Conservation (phyloP, 2,329 filamentous ascomycete genomes). For the Blumeria hordei region DNA sequence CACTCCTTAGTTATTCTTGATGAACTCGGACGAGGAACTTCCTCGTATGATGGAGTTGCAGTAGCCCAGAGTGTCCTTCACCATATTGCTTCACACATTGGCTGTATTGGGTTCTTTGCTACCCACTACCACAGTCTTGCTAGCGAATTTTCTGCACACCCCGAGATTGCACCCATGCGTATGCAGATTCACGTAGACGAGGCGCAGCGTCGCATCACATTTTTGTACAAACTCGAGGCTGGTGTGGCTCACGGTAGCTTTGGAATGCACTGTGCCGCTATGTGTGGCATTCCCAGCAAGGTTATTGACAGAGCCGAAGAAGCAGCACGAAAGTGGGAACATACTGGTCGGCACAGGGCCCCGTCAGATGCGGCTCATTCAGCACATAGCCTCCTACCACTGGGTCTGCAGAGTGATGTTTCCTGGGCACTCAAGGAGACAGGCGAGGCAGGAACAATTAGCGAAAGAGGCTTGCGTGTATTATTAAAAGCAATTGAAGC, state of each 20-base stretch:
- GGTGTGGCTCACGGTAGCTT: conserved; percentile 93
- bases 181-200: conserved; percentile 95
- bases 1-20: conserved; percentile 91
- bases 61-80: conserved; percentile 95
- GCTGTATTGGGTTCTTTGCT: conserved; percentile 87
- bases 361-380: conserved; percentile 60
- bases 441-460: conserved; percentile 19
- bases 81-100: conserved; percentile 78
- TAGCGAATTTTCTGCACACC: conserved; percentile 70
- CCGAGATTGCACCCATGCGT: conserved; percentile 61
- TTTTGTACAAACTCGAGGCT: conserved; percentile 80
- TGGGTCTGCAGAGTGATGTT: conserved; percentile 75
- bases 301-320: conserved; percentile 73
- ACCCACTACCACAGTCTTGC: conserved; percentile 93
- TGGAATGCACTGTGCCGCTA: conserved; percentile 95
- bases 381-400: conserved; percentile 48
- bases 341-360: conserved; percentile 75
- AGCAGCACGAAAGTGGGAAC: conserved; percentile 82
- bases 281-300: conserved; percentile 75
- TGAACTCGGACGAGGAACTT: conserved; percentile 83
- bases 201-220: conserved; percentile 64
- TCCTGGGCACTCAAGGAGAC: conserved; percentile 45
- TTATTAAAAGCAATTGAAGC: conserved; percentile 28
- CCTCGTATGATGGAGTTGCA: conserved; percentile 85
- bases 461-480: conserved; percentile 29